phyloP scores from a whole-genome alignment of 2,329 filamentous ascomycete species.

The Verticillium nubilum region DNA sequence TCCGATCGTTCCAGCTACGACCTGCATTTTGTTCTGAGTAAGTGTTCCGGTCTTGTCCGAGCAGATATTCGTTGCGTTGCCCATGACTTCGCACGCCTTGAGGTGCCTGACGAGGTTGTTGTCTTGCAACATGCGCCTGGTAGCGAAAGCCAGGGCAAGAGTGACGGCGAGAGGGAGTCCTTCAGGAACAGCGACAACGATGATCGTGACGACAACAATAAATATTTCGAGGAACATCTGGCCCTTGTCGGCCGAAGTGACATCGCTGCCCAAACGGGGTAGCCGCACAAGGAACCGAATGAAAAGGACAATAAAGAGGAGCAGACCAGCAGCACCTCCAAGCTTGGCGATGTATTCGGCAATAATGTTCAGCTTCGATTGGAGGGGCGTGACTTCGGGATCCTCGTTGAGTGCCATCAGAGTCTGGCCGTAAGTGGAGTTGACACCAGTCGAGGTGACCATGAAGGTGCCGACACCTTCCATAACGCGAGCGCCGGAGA shows the following conservation, averaged over 20 bases:
- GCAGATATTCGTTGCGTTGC: slow-evolving; percentile 67
- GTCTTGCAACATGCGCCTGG: slow-evolving; percentile 70
- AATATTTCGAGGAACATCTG: slow-evolving; percentile 72
- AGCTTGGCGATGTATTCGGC: slow-evolving; percentile 75
- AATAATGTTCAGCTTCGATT: slow-evolving; percentile 69
- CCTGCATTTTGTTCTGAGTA: slow-evolving; percentile 65
- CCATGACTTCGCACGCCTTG: slow-evolving; percentile 77
- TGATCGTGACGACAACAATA: slow-evolving; percentile 73
- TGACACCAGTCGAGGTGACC: slow-evolving; percentile 66
- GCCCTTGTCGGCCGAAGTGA: slow-evolving; percentile 65
- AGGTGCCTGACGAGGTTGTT: slow-evolving; percentile 73
- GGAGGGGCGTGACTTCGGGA: slow-evolving; percentile 69
- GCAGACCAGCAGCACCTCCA: slow-evolving; percentile 69
- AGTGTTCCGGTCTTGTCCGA: slow-evolving; percentile 65
- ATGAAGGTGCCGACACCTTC: slow-evolving; percentile 72
- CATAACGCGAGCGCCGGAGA: slow-evolving; percentile 75
- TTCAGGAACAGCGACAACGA: slow-evolving; percentile 75
- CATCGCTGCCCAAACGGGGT: slow-evolving; percentile 36
- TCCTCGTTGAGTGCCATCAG: slow-evolving; percentile 69
- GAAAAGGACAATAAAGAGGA: slow-evolving; percentile 79
- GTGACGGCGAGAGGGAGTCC: slow-evolving; percentile 75
- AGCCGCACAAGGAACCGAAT: slow-evolving; percentile 78
- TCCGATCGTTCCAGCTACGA: slow-evolving; percentile 56
- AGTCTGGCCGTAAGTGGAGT: slow-evolving; percentile 71
- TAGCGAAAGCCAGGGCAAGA: slow-evolving; percentile 70